Evolutionary conservation across 2,329 filamentous ascomycete genomes (phyloP), one percentile per base, ranked within the genome.

Genomic region (Sarocladium brachiariae): DNA sequence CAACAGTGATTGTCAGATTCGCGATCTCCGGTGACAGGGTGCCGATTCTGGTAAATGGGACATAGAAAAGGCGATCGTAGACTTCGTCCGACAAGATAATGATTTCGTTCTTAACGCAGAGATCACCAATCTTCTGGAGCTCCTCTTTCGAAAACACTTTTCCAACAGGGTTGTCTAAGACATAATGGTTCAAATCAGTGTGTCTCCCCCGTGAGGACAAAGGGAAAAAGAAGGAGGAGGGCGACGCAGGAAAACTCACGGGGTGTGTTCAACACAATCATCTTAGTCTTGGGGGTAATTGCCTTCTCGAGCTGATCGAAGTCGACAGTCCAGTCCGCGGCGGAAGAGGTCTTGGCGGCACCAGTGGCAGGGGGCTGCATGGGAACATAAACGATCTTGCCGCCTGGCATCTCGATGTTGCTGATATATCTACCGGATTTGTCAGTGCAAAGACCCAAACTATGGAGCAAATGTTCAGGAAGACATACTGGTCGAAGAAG

Each of bases 381-480:
- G n/a, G 93, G 91, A 21, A 97, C 92, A 64, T 96, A 97, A 59
- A 92, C 86, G 56, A 97, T 89, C 65, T 86, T 95, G 58, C 93
- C 93, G 49, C 93, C 93, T 1, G 93, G 84, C 91, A 99, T 97
- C 69, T 96, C 88, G 56, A 99, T 97, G 70, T 99, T 99, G 74
- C 86, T 90, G 58, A 99, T 95, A 67, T 97, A 95, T 59, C 78
- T 83, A 49, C 13, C 47, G 31, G 24, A 30, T 27, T 14, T n/a
- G 14, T 53, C 39, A 56, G 51, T 41, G 5, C 16, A 8, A 19
- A 16, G 10, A 14, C 16, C n/a, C 33, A 19, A 11, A 23, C 34
- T 46, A 10, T 25, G n/a, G 21, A n/a, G 13, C 30, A 7, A 16
- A 7, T 30, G 27, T 30, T 11, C 19, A 19, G 23, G 16, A 48